Evolutionary conservation across 2,329 filamentous ascomycete species (phyloP), one percentile per base, ranked within the genome.

Genomic region (Pseudocercospora cruenta): DNA sequence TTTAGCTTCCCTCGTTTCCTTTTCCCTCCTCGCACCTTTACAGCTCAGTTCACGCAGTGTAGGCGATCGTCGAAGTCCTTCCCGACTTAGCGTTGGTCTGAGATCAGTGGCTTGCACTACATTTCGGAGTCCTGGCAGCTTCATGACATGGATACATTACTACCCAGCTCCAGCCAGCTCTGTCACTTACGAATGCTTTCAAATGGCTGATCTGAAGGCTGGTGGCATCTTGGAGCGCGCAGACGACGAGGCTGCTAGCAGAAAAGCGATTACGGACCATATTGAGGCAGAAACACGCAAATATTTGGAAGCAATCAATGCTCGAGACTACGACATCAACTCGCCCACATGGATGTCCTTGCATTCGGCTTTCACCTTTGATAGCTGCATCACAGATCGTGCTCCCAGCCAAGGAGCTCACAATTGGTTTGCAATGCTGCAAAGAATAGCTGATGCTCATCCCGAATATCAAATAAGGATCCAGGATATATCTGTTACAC

Each of bases 241-340:
- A 22, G 49, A 53, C 31, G 49, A 53, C 7, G 22, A 53, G 12
- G 49, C 22, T 24, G 19, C 22, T 16, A 19, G 24, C 8, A 26
- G 24, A 7, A 14, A 53, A 58, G 28, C 36, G 26, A 36, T 58
- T n/a, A 14, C 31, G 10, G 31, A 21, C 28, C 31, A 58, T 22
- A 28, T 58, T 4, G 31, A 21, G 19, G 19, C 21, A 10, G 19
- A 39, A 14, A 39, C 19, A 10, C 24, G 21, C 55, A 58, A 21
- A 14, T 58, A 58, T 43, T n/a, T 58, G 31, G 31, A 58, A 14
- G 55, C 55, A 12, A 58, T 58, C 4, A 58, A 58, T 24, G 24
- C 19, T 26, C 55, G 31, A 14, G 31, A 58, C 55, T 39, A 39
- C 55, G 31, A 58, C 28, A 58, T 58, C 31, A 36, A 39, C n/a